phyloP scores from a whole-genome alignment of 1,284 basidiomycete species.

The Anthracocystis walkeri region DNA sequence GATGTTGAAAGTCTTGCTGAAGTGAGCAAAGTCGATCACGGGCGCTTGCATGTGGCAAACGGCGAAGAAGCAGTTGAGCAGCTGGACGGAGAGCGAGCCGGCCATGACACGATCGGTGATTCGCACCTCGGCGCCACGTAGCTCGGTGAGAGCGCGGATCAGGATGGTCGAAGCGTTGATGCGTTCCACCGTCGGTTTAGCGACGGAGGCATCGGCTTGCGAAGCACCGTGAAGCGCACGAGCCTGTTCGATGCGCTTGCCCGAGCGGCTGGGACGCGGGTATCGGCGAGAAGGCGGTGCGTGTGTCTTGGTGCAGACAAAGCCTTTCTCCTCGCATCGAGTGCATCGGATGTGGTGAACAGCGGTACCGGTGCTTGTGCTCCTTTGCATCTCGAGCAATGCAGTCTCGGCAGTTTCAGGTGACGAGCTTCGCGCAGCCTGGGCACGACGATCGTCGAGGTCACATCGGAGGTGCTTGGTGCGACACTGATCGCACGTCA shows the following conservation, averaged over 20 bases:
- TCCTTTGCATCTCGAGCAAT: slow-evolving; percentile 36
- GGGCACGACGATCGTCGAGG: slow-evolving; percentile 43
- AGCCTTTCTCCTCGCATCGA: slow-evolving; percentile 57
- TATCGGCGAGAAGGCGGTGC: slow-evolving; percentile 57
- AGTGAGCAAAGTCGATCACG: slow-evolving; percentile 60
- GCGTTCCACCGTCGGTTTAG: slow-evolving; percentile 18
- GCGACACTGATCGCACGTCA: slow-evolving; percentile 65
- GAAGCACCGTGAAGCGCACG: slow-evolving; percentile 62
- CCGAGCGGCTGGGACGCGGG: slow-evolving; percentile 63
- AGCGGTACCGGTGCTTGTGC: slow-evolving; percentile 29
- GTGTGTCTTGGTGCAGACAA: slow-evolving; percentile 60
- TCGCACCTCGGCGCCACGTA: slow-evolving; percentile 46
- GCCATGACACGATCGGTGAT: slow-evolving; percentile 56
- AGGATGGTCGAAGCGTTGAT: slow-evolving; percentile 45
- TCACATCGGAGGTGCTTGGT: slow-evolving; percentile 65
- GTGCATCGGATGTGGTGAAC: slow-evolving; percentile 53
- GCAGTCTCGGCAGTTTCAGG: slow-evolving; percentile 21
- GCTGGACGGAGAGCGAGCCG: slow-evolving; percentile 53
- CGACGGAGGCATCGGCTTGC: slow-evolving; percentile 3
- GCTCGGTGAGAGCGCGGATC: slow-evolving; percentile 45
- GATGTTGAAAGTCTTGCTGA: slow-evolving; percentile 60
- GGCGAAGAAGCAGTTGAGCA: slow-evolving; percentile 64
- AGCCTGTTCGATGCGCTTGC: slow-evolving; percentile 67
- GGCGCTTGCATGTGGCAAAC: slow-evolving; percentile 63
- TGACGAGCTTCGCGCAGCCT: slow-evolving; percentile 28